Base-by-base conservation (phyloP, 495 filamentous ascomycete species). In the Penicillium flavigenum region DNA sequence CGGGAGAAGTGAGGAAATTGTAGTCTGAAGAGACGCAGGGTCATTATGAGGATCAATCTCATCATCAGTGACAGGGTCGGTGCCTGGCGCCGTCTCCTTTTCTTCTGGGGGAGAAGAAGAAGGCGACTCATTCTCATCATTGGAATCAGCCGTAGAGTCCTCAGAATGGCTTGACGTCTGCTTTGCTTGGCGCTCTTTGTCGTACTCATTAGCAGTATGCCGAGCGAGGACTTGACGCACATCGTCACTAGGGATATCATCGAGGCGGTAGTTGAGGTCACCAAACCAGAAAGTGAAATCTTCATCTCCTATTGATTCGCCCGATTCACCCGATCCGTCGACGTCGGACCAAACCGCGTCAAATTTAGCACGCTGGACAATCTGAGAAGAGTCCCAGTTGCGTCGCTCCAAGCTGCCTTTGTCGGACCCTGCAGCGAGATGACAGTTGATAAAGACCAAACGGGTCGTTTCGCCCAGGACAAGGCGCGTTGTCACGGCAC, bases 271-370 rank as follows among this genome's bases (percentile, higher is more conserved):
- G 71, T 99, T 99, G 9, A 99, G 79, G 71, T 99, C 95, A 20
- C 95, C 95, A 68, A 96, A 91, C 90, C 92, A 97, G 63, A 98
- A 96, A 1, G 86, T 82, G 72, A 96, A 92, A 67, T 98, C 94
- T 58, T 93, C 91, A 46, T 91, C 86, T 2, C 91, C 92, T 58
- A 99, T 86, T n/a, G 73, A 76, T 59, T 96, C 90, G 11, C 74
- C 75, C 26, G 68, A 68, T 1, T 75, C 76, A 42, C 80, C 76
- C 19, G 71, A 65, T n/a, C 78, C 58, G 2, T 72, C 76, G 10
- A 82, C 79, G 4, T 80, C 78, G 51, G 85, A 74, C 42, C 76
- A 76, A 17, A 93, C 79, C 1, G 90, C 83, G 5, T 86, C 81
- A 66, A 98, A 98, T 54, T 79, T 84, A 12, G 90, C 84, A 29